A percentile compares a stretch with the other conserved stretches of the same genome.
These are phyloP conservation scores for Glycyrrhiza uralensis DNA, from an alignment of 306 rosid genomes.

Conservation along the genomic window DNA sequence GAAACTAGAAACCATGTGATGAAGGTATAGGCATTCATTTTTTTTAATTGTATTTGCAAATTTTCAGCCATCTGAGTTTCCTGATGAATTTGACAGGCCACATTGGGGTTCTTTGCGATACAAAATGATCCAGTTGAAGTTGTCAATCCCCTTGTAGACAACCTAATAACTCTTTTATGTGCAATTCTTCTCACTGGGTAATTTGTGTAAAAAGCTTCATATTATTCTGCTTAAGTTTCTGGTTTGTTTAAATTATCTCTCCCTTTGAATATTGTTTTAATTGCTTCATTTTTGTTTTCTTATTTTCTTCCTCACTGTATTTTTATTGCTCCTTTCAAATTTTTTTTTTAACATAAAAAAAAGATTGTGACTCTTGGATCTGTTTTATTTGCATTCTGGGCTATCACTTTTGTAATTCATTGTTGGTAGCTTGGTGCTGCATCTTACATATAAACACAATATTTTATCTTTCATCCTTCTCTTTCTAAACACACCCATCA, in stretches of 20 bases:
- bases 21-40: constrained; percentile 58
- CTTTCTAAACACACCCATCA: neutral
- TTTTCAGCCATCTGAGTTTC: constrained; percentile 24
- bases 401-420: neutral
- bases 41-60: constrained; percentile 6
- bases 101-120: constrained; percentile 92
- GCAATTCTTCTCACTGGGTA: constrained; percentile 98
- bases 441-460: neutral
- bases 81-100: constrained; percentile 69
- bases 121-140: constrained; percentile 88
- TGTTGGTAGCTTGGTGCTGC: neutral
- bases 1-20: constrained; percentile 88
- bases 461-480: neutral
- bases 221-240: constrained; percentile 13
- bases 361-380: neutral
- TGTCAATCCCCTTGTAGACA: constrained; percentile 75
- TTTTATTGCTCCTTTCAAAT: neutral
- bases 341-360: neutral
- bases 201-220: neutral
- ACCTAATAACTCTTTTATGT: constrained; percentile 86
- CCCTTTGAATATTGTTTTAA: constrained; percentile 8
- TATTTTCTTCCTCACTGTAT: neutral
- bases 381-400: neutral
- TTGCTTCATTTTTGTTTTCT: constrained; percentile 9
- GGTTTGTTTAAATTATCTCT: neutral